Evolutionary conservation across 352 stramenopile genomes (phyloP).

Genomic region (Blastocystis sp.): DNA sequence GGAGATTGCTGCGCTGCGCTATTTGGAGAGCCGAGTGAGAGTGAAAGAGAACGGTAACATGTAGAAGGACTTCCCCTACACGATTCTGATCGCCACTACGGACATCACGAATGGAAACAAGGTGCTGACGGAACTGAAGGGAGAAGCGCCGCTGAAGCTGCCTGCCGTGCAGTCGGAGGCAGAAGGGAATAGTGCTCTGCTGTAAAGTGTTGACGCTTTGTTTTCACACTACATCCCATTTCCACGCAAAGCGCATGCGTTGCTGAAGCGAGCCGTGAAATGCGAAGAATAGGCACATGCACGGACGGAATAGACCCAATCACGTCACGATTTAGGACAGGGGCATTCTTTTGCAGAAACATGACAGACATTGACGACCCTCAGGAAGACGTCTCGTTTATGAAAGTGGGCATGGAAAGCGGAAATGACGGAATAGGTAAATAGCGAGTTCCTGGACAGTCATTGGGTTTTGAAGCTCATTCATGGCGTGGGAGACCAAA

Average conservation of each 20-base stretch:
- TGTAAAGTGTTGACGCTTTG: too few relatives aligned
- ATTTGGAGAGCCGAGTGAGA: not conserved
- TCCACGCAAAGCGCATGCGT: too few relatives aligned
- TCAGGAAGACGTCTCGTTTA: not conserved
- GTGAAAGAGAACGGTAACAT: not conserved
- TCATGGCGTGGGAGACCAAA: not conserved
- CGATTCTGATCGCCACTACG: conserved; percentile 11
- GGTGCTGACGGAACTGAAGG: conserved; percentile 3
- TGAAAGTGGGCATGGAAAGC: not conserved
- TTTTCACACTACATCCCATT: too few relatives aligned
- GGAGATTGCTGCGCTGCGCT: conserved; percentile 54
- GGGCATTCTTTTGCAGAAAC: not conserved
- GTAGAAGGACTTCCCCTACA: conserved; percentile 5
- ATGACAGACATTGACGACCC: conserved; percentile 48
- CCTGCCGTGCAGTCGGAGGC: not conserved
- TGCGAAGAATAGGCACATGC: too few relatives aligned
- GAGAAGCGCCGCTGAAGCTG: conserved; percentile 1
- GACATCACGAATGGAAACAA: conserved; percentile 9
- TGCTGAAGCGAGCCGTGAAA: too few relatives aligned
- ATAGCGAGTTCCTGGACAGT: conserved; percentile 1
- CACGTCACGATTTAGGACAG: too few relatives aligned
- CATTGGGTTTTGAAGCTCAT: conserved; percentile 15
- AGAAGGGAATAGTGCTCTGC: too few relatives aligned
- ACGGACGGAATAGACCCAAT: too few relatives aligned
- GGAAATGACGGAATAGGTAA: not conserved